These are phyloP conservation scores for Leccinum pallidistipes DNA, from an alignment of 1,284 basidiomycete genomes.

Conservation along the genomic window DNA sequence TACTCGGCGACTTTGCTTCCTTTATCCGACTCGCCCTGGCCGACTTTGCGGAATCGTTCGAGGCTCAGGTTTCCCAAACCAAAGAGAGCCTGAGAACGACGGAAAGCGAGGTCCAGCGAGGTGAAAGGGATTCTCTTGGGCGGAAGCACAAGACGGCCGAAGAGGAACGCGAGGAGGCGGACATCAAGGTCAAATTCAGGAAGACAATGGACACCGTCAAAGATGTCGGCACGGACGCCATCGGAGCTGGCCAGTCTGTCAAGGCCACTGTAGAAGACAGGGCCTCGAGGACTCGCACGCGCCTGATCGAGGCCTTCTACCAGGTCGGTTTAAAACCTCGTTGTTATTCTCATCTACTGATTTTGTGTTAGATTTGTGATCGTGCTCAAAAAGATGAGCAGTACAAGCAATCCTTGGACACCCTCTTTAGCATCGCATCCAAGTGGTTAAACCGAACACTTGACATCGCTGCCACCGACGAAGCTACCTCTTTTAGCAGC, in stretches of 20 bases:
- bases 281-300: slow-evolving; percentile 39
- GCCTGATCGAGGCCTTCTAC: slow-evolving; percentile 51
- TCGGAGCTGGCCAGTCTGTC: slow-evolving; percentile 51
- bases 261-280: slow-evolving; percentile 43
- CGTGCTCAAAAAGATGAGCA: slow-evolving; percentile 57
- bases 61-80: slow-evolving; percentile 46
- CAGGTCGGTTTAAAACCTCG: slow-evolving; percentile 39
- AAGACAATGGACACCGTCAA: slow-evolving; percentile 64
- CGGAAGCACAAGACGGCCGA: slow-evolving; percentile 48
- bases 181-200: slow-evolving; percentile 53
- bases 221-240: slow-evolving; percentile 51
- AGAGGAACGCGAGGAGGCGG: slow-evolving; percentile 37
- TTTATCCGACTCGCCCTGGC: slow-evolving; percentile 61
- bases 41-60: slow-evolving; percentile 58
- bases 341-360: neutral
- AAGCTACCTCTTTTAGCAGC: slow-evolving; percentile 45
- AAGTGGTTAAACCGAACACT: slow-evolving; percentile 56
- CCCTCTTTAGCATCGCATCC: slow-evolving; percentile 53
- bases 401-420: slow-evolving; percentile 55
- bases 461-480: slow-evolving; percentile 44
- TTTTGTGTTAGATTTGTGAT: slow-evolving; percentile 52
- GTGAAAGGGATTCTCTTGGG: slow-evolving; percentile 56
- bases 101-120: slow-evolving; percentile 57
- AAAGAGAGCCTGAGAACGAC: slow-evolving; percentile 52
- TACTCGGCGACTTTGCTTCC: slow-evolving; percentile 62